Conservation (phyloP, 2,329 filamentous ascomycete species). For the Davidsoniella australis region DNA sequence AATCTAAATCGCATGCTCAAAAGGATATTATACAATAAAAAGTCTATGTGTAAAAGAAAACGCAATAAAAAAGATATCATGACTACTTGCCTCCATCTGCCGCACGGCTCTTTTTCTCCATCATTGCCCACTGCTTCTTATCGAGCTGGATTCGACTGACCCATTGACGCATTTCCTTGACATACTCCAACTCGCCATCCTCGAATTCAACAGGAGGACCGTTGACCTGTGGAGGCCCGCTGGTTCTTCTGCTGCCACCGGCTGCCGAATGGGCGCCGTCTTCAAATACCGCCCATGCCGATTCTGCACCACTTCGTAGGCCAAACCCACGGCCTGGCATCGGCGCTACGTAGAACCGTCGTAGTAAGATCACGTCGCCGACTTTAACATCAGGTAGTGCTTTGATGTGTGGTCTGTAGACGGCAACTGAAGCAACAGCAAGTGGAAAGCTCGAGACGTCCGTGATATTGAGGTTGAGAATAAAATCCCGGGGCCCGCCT, state of each 20-base stretch:
- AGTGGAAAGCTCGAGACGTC: slow-evolving; percentile 37
- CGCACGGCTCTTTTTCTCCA: slow-evolving; percentile 10
- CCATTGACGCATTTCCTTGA: slow-evolving; percentile 3
- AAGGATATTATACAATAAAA: too few species aligned
- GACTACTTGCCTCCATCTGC: not conserved
- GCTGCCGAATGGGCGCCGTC: slow-evolving; percentile 14
- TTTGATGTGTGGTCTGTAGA: slow-evolving; percentile 41
- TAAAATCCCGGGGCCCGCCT: slow-evolving; percentile 39
- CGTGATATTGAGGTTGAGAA: slow-evolving; percentile 38
- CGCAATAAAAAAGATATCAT: not conserved
- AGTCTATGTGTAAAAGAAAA: not conserved
- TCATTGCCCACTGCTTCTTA: slow-evolving; percentile 7
- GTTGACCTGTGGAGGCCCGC: slow-evolving; percentile 32
- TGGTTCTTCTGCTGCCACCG: not conserved
- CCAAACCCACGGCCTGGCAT: slow-evolving; percentile 39
- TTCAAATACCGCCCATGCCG: slow-evolving; percentile 46
- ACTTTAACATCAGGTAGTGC: slow-evolving; percentile 35
- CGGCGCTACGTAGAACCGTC: slow-evolving; percentile 36
- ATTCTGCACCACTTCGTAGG: slow-evolving; percentile 34
- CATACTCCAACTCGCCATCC: slow-evolving; percentile 24
- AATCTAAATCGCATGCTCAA: too few species aligned
- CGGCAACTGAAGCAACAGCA: slow-evolving; percentile 34
- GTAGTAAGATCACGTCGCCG: slow-evolving; percentile 42
- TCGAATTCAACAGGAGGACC: slow-evolving; percentile 42
- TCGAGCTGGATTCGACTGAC: not conserved